A percentile compares a stretch with the other conserved stretches of the same genome.
phyloP scores from a whole-genome alignment of 2,329 filamentous ascomycete genomes.

The Xylaria sp. region DNA sequence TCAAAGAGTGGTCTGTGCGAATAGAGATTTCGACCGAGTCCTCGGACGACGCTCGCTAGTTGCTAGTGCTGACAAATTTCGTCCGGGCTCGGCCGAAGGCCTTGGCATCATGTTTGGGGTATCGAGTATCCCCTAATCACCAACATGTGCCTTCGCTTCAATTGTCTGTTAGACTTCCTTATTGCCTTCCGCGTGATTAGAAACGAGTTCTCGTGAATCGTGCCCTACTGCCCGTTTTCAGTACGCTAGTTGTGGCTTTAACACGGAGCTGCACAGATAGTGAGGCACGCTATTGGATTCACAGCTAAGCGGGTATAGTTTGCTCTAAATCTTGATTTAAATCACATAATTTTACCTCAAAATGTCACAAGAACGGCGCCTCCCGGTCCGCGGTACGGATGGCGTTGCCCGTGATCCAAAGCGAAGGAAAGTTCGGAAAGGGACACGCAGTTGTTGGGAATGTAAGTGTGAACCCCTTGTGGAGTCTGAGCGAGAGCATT shows the following conservation, averaged over 20 bases:
- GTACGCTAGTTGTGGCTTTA: neutral
- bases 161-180: neutral
- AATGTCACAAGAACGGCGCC: constrained; percentile 30
- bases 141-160: neutral
- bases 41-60: neutral
- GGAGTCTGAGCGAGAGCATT: neutral
- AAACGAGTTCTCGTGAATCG: neutral
- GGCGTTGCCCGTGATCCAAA: constrained; percentile 45
- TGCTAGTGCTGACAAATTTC: constrained; percentile 42
- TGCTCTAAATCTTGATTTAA: neutral
- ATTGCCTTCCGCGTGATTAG: neutral
- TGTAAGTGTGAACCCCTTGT: constrained; percentile 51
- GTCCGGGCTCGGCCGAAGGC: constrained; percentile 33
- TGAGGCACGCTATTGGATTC: neutral
- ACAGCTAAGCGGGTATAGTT: neutral
- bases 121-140: neutral
- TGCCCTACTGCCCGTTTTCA: neutral
- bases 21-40: constrained; percentile 2
- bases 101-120: constrained; percentile 36
- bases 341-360: neutral
- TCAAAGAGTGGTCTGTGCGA: neutral
- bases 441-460: constrained; percentile 66
- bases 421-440: constrained; percentile 60
- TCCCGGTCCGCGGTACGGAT: constrained; percentile 32
- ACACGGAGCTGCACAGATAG: neutral